These are phyloP conservation scores for Boletales sp. DNA, from an alignment of 768 basidiomycete genomes.

Conservation along the genomic window DNA sequence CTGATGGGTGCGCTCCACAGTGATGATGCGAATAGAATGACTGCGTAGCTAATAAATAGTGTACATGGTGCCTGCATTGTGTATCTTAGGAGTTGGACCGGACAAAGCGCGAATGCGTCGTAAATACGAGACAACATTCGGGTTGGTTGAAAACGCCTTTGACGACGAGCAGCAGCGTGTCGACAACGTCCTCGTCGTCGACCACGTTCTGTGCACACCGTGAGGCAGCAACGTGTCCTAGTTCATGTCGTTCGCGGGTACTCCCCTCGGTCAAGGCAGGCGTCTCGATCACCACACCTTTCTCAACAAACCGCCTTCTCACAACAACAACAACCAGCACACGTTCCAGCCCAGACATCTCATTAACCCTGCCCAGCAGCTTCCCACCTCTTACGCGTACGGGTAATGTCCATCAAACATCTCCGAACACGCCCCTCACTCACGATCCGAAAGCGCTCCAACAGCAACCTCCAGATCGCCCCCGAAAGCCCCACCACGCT, in stretches of 20 bases:
- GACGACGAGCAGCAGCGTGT: slow-evolving; percentile 11
- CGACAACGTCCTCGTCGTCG: neutral
- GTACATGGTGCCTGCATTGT: slow-evolving; percentile 24
- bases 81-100: slow-evolving; percentile 15
- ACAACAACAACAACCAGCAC: slow-evolving; percentile 30
- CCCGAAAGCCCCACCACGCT: slow-evolving; percentile 41
- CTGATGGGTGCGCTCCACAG: slow-evolving; percentile 10
- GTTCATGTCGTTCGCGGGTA: slow-evolving; percentile 84
- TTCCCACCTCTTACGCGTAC: slow-evolving; percentile 63
- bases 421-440: slow-evolving; percentile 13
- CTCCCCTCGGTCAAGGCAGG: slow-evolving; percentile 81
- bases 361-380: slow-evolving; percentile 25
- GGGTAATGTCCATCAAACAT: slow-evolving; percentile 42
- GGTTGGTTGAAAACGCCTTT: slow-evolving; percentile 3
- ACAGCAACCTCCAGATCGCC: slow-evolving; percentile 56
- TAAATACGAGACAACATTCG: slow-evolving; percentile 27
- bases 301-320: slow-evolving; percentile 49
- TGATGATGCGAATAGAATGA: slow-evolving; percentile 15
- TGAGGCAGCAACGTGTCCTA: slow-evolving; percentile 20
- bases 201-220: neutral
- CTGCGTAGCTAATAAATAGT: slow-evolving; percentile 12
- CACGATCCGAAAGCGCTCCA: slow-evolving; percentile 45
- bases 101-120: slow-evolving; percentile 4
- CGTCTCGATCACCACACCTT: slow-evolving; percentile 80
- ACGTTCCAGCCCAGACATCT: slow-evolving; percentile 23